Evolutionary conservation across 441 rosid species (phyloP).

Genomic region (Macaranga tanarius): DNA sequence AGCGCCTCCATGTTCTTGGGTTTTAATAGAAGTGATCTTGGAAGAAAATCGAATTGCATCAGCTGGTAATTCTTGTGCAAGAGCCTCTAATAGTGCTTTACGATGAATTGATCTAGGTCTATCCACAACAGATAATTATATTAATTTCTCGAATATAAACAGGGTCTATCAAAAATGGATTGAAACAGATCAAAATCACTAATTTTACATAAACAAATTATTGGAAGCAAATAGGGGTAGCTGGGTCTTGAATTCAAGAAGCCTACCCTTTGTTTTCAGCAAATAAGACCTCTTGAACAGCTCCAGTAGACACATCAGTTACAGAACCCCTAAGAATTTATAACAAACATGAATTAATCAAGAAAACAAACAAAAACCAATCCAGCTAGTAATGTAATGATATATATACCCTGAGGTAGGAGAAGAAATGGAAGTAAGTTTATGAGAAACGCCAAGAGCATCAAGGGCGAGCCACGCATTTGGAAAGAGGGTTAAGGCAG

Average conservation of each 20-base stretch:
- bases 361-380: too few relatives aligned
- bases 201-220: too few relatives aligned
- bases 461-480: constrained; percentile 50
- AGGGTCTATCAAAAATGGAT: background rate
- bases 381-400: too few relatives aligned
- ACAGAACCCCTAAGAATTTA: constrained; percentile 15
- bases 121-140: too few relatives aligned
- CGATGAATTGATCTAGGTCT: constrained; percentile 37
- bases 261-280: constrained; percentile 13
- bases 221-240: background rate
- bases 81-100: constrained; percentile 30
- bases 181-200: background rate
- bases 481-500: constrained; percentile 34
- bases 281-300: constrained; percentile 12
- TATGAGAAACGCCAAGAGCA: constrained; percentile 44
- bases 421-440: constrained; percentile 37
- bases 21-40: constrained; percentile 31
- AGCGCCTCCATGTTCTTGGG: constrained; percentile 17
- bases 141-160: background rate
- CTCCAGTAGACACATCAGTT: constrained; percentile 32
- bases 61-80: constrained; percentile 40
- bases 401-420: background rate
- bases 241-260: background rate
- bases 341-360: background rate
- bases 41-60: constrained; percentile 41